A percentile compares a stretch with the other conserved stretches of the same genome.
Conservation (phyloP, 169 alveolate species). For the Cryptosporidium felis region DNA sequence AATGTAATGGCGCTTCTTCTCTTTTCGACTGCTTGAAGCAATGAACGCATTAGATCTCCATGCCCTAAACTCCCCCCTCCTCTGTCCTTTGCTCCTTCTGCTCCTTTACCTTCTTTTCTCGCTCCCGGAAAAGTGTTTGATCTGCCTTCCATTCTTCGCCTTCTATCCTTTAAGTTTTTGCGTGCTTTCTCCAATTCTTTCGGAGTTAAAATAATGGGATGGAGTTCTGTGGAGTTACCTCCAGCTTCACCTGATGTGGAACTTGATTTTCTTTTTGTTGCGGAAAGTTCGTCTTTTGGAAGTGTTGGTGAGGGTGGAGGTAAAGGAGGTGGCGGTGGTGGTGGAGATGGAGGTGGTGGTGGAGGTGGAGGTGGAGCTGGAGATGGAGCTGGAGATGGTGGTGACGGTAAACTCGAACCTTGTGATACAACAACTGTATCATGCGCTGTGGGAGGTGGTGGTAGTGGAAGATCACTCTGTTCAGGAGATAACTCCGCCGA, state of each 20-base stretch:
- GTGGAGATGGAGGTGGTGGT: constrained; percentile 41
- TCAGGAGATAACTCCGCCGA: background rate
- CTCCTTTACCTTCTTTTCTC: too few species aligned
- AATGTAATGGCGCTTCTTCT: background rate
- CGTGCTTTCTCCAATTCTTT: too few species aligned
- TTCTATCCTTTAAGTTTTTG: background rate
- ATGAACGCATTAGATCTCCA: background rate
- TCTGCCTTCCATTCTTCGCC: background rate
- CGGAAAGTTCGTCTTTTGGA: background rate
- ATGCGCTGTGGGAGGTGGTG: background rate
- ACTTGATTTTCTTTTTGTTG: background rate
- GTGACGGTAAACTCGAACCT: background rate
- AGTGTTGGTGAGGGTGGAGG: constrained; percentile 65
- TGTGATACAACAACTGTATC: background rate
- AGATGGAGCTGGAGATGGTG: constrained; percentile 1
- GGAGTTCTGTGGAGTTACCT: background rate
- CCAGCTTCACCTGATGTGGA: background rate
- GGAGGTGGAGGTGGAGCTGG: constrained; percentile 55
- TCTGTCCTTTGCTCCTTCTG: too few species aligned
- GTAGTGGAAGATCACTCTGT: background rate
- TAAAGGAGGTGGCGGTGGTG: constrained; percentile 42
- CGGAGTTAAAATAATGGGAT: background rate
- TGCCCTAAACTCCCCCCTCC: background rate
- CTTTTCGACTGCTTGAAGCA: background rate
- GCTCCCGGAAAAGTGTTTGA: background rate